Evolutionary conservation across 345 rosid species (phyloP), one percentile per base, ranked within the genome.

Genomic region (Dipteronia sinensis): DNA sequence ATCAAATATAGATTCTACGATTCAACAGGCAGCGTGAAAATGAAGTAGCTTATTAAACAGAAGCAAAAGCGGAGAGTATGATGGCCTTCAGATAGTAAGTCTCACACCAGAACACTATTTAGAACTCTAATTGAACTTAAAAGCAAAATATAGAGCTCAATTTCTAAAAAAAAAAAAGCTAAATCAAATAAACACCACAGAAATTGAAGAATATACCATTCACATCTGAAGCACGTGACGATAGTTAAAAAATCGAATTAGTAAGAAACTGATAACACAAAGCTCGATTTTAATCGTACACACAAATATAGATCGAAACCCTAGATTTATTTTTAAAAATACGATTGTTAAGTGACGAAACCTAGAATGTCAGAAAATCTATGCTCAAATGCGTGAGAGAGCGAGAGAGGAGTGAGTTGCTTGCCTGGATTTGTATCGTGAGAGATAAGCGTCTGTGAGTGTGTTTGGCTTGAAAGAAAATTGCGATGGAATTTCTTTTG

Each of bases 391-490:
- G 20, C 25, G 20, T 20, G 78, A 63, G 59, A 9, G 69, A 73
- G 69, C 44, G 59, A 46, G 67, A 20, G 10, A 38, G 56, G 27
- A 67, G 72, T 31, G n/a, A 20, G 47, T 75, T 75, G 51, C 78
- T 75, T 75, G 51, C 78, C 78, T 66, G 65, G 8, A 29, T 67
- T 67, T 29, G 9, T n/a, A 6, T 23, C 0, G 66, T 15, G 29
- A 25, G 67, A 67, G 19, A 40, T 7, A 68, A 40, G 15, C 44
- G 19, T 4, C 25, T 20, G 64, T 6, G 17, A 10, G 67, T 6
- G 17, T 16, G 73, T 76, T 68, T 76, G 79, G 79, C 7, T 10
- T 10, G 12, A 10, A 40, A 29, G 79, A 76, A 76, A 68, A 76
- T 66, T 10, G 46, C 40, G 34, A 20, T 4, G 44, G 69, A 25